Percentiles rank a stretch among this genome's conserved stretches.
Conservation (phyloP, 2,329 filamentous ascomycete species). For the Hypoxylon sp. region DNA sequence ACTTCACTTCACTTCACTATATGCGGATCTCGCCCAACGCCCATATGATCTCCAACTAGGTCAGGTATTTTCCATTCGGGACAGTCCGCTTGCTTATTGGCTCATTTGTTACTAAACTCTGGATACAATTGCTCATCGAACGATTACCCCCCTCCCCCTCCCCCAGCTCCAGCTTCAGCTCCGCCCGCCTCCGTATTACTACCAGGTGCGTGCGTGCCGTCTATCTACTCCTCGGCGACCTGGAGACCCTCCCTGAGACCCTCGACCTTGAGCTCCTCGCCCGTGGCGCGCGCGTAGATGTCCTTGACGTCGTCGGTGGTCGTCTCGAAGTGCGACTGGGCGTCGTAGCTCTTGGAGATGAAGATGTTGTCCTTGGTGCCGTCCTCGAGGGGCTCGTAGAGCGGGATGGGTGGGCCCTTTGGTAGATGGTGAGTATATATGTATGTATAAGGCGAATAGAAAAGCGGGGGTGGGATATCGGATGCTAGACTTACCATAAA, state of each 20-base stretch:
- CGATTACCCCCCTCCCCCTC: background rate
- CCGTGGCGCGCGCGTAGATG: conserved; percentile 87
- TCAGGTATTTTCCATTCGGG: background rate
- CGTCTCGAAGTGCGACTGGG: conserved; percentile 97
- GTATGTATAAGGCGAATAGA: background rate
- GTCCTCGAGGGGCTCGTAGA: conserved; percentile 90
- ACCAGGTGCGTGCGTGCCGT: background rate
- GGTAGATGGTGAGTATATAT: conserved; percentile 17
- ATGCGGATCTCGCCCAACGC: background rate
- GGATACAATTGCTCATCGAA: conserved; percentile 15
- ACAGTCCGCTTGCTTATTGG: background rate
- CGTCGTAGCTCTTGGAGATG: conserved; percentile 98
- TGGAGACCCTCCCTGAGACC: conserved; percentile 84
- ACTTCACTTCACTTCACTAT: conserved; percentile 3
- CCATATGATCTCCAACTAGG: conserved; percentile 16
- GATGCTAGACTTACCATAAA: conserved; percentile 79
- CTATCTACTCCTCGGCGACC: conserved; percentile 75
- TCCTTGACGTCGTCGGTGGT: conserved; percentile 91
- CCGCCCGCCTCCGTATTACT: background rate
- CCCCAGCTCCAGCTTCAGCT: background rate
- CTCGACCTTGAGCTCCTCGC: conserved; percentile 89
- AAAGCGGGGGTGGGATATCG: background rate
- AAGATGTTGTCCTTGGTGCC: conserved; percentile 92
- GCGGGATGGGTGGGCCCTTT: conserved; percentile 86
- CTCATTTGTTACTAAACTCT: conserved; percentile 17